Conservation (phyloP, 2,329 filamentous ascomycete genomes). For the Paecilomyces dactylethromorphus region DNA sequence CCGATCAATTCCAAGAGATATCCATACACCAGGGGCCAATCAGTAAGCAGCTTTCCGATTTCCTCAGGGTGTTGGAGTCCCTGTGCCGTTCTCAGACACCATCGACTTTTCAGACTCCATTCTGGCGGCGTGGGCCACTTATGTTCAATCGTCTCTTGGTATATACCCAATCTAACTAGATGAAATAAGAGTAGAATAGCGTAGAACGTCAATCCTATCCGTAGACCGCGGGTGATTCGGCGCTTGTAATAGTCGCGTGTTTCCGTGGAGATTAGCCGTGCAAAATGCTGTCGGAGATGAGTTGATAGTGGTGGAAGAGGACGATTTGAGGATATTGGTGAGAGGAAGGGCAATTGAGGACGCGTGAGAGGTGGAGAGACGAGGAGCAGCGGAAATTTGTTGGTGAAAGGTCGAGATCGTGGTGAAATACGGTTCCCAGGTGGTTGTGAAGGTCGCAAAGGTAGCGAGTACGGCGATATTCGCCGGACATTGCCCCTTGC, state of each 20-base stretch:
- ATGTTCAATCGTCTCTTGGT: constrained; percentile 70
- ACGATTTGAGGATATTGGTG: constrained; percentile 43
- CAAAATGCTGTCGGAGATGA: constrained; percentile 48
- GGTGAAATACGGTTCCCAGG: constrained; percentile 16
- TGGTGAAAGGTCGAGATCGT: constrained; percentile 49
- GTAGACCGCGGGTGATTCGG: constrained; percentile 56
- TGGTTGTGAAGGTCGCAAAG: constrained; percentile 30
- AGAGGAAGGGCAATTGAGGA: constrained; percentile 61
- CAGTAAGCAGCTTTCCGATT: constrained; percentile 47
- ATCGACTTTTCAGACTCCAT: constrained; percentile 67
- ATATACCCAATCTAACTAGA: constrained; percentile 57
- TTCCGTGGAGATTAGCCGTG: constrained; percentile 74
- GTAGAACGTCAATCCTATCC: constrained; percentile 66
- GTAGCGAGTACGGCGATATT: constrained; percentile 33
- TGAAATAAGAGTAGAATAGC: constrained; percentile 54
- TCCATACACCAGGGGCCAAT: constrained; percentile 63
- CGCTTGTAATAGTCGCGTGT: constrained; percentile 46
- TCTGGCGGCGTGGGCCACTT: constrained; percentile 74
- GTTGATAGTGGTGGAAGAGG: constrained; percentile 48
- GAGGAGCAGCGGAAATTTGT: constrained; percentile 48
- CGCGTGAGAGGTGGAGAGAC: constrained; percentile 45
- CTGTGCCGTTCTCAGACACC: constrained; percentile 59
- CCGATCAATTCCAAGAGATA: constrained; percentile 55
- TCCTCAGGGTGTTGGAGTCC: constrained; percentile 53
- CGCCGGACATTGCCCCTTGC: constrained; percentile 29